These are phyloP conservation scores for Elongisporangium undulatum DNA, from an alignment of 352 stramenopile genomes.

Conservation along the genomic window DNA sequence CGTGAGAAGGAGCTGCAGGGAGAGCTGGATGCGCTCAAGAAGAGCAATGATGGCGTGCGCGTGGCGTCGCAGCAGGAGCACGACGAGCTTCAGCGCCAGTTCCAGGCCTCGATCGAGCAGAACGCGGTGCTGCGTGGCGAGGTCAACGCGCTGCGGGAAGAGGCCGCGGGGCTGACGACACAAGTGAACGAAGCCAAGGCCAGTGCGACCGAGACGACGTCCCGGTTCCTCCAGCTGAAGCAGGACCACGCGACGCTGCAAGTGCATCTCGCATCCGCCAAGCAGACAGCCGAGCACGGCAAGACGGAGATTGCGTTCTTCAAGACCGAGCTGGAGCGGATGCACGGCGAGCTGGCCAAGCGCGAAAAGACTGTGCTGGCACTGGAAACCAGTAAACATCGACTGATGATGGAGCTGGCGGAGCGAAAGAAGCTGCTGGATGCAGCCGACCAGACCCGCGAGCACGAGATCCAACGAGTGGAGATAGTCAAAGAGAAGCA, in stretches of 20 bases:
- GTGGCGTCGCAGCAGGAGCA: conserved; percentile 14
- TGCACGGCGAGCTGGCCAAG: conserved; percentile 23
- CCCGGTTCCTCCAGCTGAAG: conserved; percentile 59
- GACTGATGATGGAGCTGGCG: conserved; percentile 14
- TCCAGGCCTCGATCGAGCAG: conserved; percentile 28
- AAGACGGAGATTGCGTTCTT: conserved; percentile 28
- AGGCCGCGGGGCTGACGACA: conserved; percentile 27
- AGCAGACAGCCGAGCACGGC: conserved; percentile 26
- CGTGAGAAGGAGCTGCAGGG: conserved; percentile 26
- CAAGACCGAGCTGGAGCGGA: conserved; percentile 35
- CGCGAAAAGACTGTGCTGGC: conserved; percentile 24
- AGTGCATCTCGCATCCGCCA: conserved; percentile 33
- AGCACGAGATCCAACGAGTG: conserved; percentile 14
- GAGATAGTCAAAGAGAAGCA: conserved; percentile 18
- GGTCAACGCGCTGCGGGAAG: conserved; percentile 45
- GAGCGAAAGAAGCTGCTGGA: conserved; percentile 14
- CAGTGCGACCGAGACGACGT: conserved; percentile 24
- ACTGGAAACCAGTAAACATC: conserved; percentile 13
- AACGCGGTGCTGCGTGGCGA: conserved; percentile 42
- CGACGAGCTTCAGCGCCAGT: conserved; percentile 16
- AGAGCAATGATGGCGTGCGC: conserved; percentile 9
- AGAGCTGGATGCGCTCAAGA: conserved; percentile 18
- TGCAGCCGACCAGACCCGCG: conserved; percentile 13
- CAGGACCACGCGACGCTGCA: conserved; percentile 49
- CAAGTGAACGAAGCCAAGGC: conserved; percentile 36